Evolutionary conservation across 2,329 filamentous ascomycete genomes (phyloP), one percentile per base, ranked within the genome.

Genomic region (Trichoderma citrinoviride): DNA sequence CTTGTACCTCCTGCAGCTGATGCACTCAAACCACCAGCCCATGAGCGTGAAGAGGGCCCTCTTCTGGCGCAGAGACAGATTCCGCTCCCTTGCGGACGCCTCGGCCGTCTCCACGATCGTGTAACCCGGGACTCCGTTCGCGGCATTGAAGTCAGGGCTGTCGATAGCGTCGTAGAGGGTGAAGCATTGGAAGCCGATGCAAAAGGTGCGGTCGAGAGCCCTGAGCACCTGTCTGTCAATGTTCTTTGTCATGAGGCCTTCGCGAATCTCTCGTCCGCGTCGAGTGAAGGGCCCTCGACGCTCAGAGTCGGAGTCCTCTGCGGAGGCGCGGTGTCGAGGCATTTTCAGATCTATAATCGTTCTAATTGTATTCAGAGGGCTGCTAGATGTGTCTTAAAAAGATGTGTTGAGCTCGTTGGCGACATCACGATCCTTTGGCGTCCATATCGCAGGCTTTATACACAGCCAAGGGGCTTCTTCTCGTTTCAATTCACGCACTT

Each of bases 1-100:
- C 49, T 62, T 62, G n/a, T 29, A 40, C 21, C 21, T 54, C 23
- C n/a, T 62, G 49, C 60, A 62, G 7, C 25, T 47, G 37, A 62
- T 10, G 23, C 60, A 62, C 37, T 62, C 60, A n/a, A 62, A 62
- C 15, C 54, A 37, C 60, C 60, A 62, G 15, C 41, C 40, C 8
- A 62, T n/a, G 29, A 62, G 44, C 17, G 49, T 25, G 17, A 54
- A 62, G 3, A 62, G 60, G 1, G 23, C 21, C n/a, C 19, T 43
- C 29, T 62, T 62, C 37, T 37, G 37, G 8, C 50, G 23, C 21
- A 62, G 17, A 15, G 17, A 29, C 6, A 62, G 49, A 19, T 23
- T 21, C 7, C 50, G 17, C 17, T 15, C 27, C 19, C 21, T 15
- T 17, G 54, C 25, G 3, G 47, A 49, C 37, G 15, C 37, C 15